Percentiles rank a stretch among this genome's conserved stretches.
phyloP scores from a whole-genome alignment of 768 basidiomycete species.

The Tricholomella constricta region DNA sequence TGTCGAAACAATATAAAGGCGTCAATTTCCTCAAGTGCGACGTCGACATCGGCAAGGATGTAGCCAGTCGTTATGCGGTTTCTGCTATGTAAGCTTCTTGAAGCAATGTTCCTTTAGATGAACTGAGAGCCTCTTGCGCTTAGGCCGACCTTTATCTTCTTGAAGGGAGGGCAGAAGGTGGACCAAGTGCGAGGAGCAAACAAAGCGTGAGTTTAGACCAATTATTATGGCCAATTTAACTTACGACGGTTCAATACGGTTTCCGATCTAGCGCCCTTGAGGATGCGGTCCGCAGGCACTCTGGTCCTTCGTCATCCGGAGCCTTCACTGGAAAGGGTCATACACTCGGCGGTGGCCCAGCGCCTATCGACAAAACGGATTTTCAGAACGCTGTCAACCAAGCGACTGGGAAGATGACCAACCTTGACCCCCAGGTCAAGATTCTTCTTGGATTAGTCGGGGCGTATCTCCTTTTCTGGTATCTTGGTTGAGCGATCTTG shows the following conservation, averaged over 20 bases:
- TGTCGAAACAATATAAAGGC: constrained; percentile 65
- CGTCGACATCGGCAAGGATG: constrained; percentile 70
- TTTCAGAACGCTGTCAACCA: constrained; percentile 34
- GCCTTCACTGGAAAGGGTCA: constrained; percentile 76
- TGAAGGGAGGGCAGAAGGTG: constrained; percentile 66
- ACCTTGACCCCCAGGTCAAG: constrained; percentile 69
- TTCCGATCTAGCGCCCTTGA: constrained; percentile 57
- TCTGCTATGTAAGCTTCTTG: constrained; percentile 64
- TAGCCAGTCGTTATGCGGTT: constrained; percentile 63
- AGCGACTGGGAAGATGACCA: constrained; percentile 39
- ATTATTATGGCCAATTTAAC: not conserved
- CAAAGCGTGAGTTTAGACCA: constrained; percentile 45
- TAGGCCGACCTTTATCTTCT: constrained; percentile 85
- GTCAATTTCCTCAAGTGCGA: constrained; percentile 88
- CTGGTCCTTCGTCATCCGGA: constrained; percentile 39
- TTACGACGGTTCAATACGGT: not conserved
- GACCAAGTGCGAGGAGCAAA: constrained; percentile 77
- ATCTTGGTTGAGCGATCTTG: constrained; percentile 32
- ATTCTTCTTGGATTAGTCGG: constrained; percentile 62
- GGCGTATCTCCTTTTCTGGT: constrained; percentile 65
- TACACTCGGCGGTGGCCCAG: constrained; percentile 60
- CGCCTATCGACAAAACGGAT: constrained; percentile 36
- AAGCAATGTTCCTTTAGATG: not conserved
- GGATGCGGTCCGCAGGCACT: constrained; percentile 54
- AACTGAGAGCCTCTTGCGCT: not conserved